Evolutionary conservation across 805 yeast genomes (phyloP), one percentile per base, ranked within the genome.

Genomic region (Clavispora asparagi): DNA sequence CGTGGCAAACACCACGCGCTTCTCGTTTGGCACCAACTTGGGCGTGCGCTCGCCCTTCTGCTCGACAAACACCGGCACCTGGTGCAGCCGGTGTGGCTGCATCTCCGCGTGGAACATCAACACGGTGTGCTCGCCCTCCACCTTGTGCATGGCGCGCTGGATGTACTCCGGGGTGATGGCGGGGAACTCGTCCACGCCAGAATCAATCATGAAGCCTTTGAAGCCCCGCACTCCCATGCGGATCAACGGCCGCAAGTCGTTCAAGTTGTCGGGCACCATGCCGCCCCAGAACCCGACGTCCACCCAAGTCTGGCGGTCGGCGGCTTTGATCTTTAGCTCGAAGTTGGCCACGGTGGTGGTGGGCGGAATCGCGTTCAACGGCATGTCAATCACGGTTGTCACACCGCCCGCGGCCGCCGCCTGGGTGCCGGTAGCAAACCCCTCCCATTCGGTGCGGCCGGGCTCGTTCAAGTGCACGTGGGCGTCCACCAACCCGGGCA

Each of bases 401-500:
- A 91, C 97, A 47, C 98, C 98, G 14, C 98, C 98, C 11, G 91
- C 76, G 0, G 95, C 95, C 0, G 97, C 97, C 2, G 96, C 87
- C 61, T 84, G 83, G 0, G 98, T 91, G 0, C 98, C 98, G 0
- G 96, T 85, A n/a, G 83, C 96, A 62, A 92, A 91, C 1, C 98
- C 98, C 65, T 91, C 98, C 98, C 98, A 91, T 51, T 90, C 96
- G 1, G 97, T 91, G 56, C 97, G 73, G n/a, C 98, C 98, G 0
- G 98, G 97, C 59, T 92, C 98, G 63, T 92, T 92, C 55, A 91
- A 70, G 60, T 91, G 98, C 25, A 91, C 98, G 63, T 91, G 98
- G 6, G 96, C 78, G 60, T 91, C 98, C 4, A 91, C 95, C 28
- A 91, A 74, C 0, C 98, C 98, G 0, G 98, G 97, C 71, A 92